Evolutionary conservation across 1,284 basidiomycete species (phyloP).

Genomic region (Meira nashicola): DNA sequence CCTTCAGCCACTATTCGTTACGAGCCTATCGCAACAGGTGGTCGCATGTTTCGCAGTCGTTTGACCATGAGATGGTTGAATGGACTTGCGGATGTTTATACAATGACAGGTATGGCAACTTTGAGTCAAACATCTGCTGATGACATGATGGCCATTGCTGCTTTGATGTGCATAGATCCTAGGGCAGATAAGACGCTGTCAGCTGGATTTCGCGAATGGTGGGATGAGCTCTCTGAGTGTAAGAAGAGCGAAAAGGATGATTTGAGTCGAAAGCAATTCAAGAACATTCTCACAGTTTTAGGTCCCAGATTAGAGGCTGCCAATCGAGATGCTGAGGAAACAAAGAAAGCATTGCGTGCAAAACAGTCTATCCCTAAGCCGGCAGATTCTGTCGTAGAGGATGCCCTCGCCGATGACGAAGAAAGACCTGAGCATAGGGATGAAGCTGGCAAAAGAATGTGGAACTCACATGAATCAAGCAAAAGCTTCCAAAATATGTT

Average conservation of each 20-base stretch:
- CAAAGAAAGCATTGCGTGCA: constrained; percentile 9
- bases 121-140: constrained; percentile 73
- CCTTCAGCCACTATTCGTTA: constrained; percentile 71
- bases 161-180: constrained; percentile 61
- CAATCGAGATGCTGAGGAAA: constrained; percentile 28
- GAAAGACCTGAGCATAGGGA: neutral
- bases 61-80: constrained; percentile 38
- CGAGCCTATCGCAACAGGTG: constrained; percentile 31
- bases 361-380: constrained; percentile 10
- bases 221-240: constrained; percentile 78
- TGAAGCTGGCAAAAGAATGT: neutral
- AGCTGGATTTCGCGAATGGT: constrained; percentile 85
- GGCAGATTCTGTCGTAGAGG: neutral
- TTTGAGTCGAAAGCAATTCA: constrained; percentile 60
- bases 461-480: constrained; percentile 44
- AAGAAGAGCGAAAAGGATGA: constrained; percentile 65
- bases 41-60: constrained; percentile 32
- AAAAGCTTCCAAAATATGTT: constrained; percentile 80
- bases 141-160: constrained; percentile 81
- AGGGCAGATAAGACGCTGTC: constrained; percentile 49
- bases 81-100: constrained; percentile 62
- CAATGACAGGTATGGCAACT: constrained; percentile 81
- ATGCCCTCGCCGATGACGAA: constrained; percentile 17
- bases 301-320: constrained; percentile 59
- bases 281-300: constrained; percentile 62